Conservation (phyloP, 257 asterid genomes). For the Apocynum venetum region DNA sequence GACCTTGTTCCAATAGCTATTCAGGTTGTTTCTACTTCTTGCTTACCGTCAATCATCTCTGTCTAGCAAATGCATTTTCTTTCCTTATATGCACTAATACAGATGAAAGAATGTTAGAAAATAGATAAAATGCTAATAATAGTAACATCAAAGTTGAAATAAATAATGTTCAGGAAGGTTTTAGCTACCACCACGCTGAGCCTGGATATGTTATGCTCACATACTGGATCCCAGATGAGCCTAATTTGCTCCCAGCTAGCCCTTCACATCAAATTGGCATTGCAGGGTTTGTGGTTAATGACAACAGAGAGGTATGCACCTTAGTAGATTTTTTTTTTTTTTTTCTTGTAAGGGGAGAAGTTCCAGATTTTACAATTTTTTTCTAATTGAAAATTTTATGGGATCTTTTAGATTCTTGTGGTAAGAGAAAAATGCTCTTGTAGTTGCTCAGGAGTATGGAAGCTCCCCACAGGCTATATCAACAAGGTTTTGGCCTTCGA, state of each 20-base stretch:
- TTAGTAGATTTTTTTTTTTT: neutral
- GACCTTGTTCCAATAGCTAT: slow-evolving; percentile 39
- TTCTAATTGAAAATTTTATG: neutral
- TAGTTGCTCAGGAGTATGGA: slow-evolving; percentile 38
- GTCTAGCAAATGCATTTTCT: neutral
- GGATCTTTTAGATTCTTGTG: slow-evolving; percentile 29
- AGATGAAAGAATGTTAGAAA: neutral
- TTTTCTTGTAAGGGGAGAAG: neutral
- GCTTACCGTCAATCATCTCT: neutral
- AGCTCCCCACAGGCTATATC: slow-evolving; percentile 43
- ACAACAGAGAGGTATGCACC: slow-evolving; percentile 22
- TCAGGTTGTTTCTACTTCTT: slow-evolving; percentile 17
- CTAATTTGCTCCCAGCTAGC: slow-evolving; percentile 26
- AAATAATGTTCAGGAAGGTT: slow-evolving; percentile 27
- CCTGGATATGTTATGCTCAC: slow-evolving; percentile 37
- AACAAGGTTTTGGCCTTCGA: slow-evolving; percentile 19
- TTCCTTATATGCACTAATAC: neutral
- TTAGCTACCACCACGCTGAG: slow-evolving; percentile 36
- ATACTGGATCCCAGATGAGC: slow-evolving; percentile 37
- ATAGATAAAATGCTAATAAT: neutral
- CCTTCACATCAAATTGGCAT: slow-evolving; percentile 45
- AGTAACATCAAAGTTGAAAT: neutral
- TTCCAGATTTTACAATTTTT: too few species aligned
- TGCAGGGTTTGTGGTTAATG: slow-evolving; percentile 35
- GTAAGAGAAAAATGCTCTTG: slow-evolving; percentile 40